Base-by-base conservation (phyloP, 495 filamentous ascomycete species). In the Podospora conica region DNA sequence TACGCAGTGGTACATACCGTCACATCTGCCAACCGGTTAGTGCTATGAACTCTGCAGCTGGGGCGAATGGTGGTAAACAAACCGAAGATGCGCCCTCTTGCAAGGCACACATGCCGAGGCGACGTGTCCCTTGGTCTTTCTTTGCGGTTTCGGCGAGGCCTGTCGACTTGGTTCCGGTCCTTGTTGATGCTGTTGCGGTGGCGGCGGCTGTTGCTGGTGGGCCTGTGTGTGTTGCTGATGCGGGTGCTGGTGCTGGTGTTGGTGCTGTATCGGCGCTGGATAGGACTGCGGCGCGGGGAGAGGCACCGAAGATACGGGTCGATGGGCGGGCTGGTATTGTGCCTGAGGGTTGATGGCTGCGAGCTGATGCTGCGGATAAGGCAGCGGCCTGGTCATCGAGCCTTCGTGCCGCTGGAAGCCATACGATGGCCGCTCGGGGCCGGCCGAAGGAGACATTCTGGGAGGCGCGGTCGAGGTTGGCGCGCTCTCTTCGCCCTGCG, bases 81-180 rank as follows among this genome's bases (percentile, higher is more conserved):
- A 85, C 83, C 84, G 79, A 66, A 98, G 80, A 84, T 98, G 95
- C 65, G 96, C 96, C 77, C 89, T 92, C 76, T 97, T 97, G 81
- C 95, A 98, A 72, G 97, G 96, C 64, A 97, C 90, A 75, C 95
- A 98, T 20, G 95, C 95, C 33, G 93, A 97, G 40, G 94, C 92
- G 58, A 98, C 95, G 80, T 98, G 95, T 12, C 92, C 92, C 73
- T 98, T 98, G 9, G 92, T 89, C 70, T 93, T 91, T 68, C 93
- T 85, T 18, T 92, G 91, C 8, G 88, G 80, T 68, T 89, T 91
- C n/a, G 82, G 79, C 54, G 82, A 82, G 7, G 75, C 70, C 53
- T 76, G 79, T 3, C 78, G 72, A 22, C 73, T 73, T 25, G 75
- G 67, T 22, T 82, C 80, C 2, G 73, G 69, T 21, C 27, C 54